Evolutionary conservation across 805 yeast species (phyloP).

Genomic region (Hermanozyma aechmeae): DNA sequence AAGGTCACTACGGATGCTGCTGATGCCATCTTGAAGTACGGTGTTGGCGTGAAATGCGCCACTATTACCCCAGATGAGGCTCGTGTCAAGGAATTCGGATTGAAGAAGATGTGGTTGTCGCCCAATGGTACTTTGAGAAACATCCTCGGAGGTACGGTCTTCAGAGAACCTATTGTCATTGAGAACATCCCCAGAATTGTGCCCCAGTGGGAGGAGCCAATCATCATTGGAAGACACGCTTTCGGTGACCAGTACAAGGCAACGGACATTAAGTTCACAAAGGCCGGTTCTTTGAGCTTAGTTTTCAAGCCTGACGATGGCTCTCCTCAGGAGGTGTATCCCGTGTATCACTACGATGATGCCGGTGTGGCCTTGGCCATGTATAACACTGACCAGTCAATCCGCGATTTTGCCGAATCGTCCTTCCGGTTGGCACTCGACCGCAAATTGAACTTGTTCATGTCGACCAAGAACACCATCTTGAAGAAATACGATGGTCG

Average conservation of each 20-base stretch:
- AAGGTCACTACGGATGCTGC: slow-evolving; percentile 74
- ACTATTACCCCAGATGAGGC: slow-evolving; percentile 81
- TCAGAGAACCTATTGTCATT: slow-evolving; percentile 76
- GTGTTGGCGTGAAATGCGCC: slow-evolving; percentile 80
- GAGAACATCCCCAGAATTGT: slow-evolving; percentile 69
- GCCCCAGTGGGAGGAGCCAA: slow-evolving; percentile 76
- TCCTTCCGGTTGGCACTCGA: slow-evolving; percentile 67
- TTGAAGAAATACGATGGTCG: slow-evolving; percentile 76
- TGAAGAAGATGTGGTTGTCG: slow-evolving; percentile 78
- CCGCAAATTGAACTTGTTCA: slow-evolving; percentile 54
- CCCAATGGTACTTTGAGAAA: slow-evolving; percentile 83
- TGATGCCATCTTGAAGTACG: slow-evolving; percentile 61
- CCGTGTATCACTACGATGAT: slow-evolving; percentile 55
- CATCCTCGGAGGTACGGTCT: slow-evolving; percentile 74
- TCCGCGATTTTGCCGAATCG: slow-evolving; percentile 69
- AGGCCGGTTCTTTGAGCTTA: slow-evolving; percentile 58
- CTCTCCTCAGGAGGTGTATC: slow-evolving; percentile 34
- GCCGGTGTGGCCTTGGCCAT: slow-evolving; percentile 73
- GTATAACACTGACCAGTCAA: slow-evolving; percentile 78
- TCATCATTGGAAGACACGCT: slow-evolving; percentile 80
- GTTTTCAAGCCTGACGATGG: slow-evolving; percentile 59
- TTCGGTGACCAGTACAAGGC: slow-evolving; percentile 82
- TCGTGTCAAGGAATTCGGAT: slow-evolving; percentile 62
- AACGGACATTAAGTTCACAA: slow-evolving; percentile 59
- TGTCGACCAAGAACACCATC: slow-evolving; percentile 74